These are phyloP conservation scores for Lactarius sanguifluus DNA, from an alignment of 768 basidiomycete genomes.

Conservation along the genomic window DNA sequence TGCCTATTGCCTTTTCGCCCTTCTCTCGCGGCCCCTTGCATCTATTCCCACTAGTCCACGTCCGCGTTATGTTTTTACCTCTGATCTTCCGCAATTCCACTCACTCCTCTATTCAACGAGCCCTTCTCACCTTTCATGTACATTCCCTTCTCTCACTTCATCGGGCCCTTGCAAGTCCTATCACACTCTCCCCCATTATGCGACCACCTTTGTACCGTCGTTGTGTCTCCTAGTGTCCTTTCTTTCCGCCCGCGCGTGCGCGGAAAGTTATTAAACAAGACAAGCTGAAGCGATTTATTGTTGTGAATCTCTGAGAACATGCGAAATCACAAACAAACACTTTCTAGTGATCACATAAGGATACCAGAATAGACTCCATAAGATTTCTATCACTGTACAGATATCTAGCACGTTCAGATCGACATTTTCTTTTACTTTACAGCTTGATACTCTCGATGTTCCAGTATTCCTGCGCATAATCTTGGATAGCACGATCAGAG, in stretches of 20 bases:
- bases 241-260: neutral
- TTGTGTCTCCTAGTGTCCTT: neutral
- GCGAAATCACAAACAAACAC: neutral
- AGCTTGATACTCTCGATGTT: conserved; percentile 55
- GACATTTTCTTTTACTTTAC: conserved; percentile 19
- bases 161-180: neutral
- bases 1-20: neutral
- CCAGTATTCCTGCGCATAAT: conserved; percentile 90
- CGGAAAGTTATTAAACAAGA: neutral
- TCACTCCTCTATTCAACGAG: neutral
- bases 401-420: neutral
- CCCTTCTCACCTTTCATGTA: neutral
- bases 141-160: neutral
- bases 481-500: conserved; percentile 88
- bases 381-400: conserved; percentile 18
- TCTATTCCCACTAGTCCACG: neutral
- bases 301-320: conserved; percentile 1
- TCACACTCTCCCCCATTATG: neutral
- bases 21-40: neutral
- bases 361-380: conserved; percentile 3
- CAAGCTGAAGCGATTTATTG: conserved; percentile 3
- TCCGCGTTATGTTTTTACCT: neutral
- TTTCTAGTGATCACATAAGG: neutral
- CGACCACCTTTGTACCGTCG: neutral
- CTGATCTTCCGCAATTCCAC: conserved; percentile 1